A percentile compares a stretch with the other conserved stretches of the same genome.
phyloP scores from a whole-genome alignment of 768 basidiomycete genomes.

The Auricularia heimuer region DNA sequence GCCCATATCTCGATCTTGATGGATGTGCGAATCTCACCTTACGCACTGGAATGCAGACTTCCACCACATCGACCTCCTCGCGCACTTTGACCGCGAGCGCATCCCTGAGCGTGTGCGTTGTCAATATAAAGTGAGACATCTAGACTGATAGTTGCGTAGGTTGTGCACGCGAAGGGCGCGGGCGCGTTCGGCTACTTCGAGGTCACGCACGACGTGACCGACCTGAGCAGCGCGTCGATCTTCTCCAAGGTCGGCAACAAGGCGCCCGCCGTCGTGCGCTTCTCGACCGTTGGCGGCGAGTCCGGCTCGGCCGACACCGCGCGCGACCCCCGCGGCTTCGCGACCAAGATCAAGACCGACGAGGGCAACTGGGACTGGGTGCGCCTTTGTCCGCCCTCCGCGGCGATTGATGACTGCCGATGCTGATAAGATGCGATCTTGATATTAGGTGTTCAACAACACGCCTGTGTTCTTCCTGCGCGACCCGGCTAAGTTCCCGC shows the following conservation, averaged over 20 bases:
- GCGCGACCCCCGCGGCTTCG: constrained; percentile 46
- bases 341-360: constrained; percentile 62
- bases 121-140: constrained; percentile 76
- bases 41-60: constrained; percentile 42
- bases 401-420: not conserved
- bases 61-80: constrained; percentile 67
- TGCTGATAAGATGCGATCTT: not conserved
- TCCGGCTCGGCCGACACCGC: constrained; percentile 39
- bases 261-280: constrained; percentile 49
- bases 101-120: constrained; percentile 50
- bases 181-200: constrained; percentile 92
- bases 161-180: constrained; percentile 81
- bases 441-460: constrained; percentile 24
- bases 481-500: constrained; percentile 39
- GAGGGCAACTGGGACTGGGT: constrained; percentile 92
- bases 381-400: constrained; percentile 14
- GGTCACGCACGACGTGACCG: constrained; percentile 63
- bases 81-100: constrained; percentile 90
- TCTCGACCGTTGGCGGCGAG: constrained; percentile 48
- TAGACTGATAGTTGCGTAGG: constrained; percentile 26
- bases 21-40: too few species aligned
- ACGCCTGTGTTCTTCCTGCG: constrained; percentile 42
- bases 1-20: not conserved
- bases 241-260: constrained; percentile 59
- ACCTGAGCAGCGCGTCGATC: constrained; percentile 63